These are phyloP conservation scores for Jasminum sambac DNA, from an alignment of 257 asterid genomes.

Conservation along the genomic window DNA sequence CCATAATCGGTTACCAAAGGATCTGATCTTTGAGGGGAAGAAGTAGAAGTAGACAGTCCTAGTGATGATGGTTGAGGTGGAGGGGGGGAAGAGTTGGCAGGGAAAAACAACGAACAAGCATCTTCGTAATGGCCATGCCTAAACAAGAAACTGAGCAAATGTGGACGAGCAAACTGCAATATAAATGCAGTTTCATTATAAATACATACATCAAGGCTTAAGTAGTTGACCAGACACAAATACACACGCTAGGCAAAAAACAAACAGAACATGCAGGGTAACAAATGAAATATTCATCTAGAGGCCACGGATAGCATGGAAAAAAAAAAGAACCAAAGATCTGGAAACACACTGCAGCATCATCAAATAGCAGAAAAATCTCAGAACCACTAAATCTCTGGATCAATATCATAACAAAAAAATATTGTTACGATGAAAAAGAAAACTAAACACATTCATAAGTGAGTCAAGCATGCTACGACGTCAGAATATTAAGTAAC, in stretches of 20 bases:
- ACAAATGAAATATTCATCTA: not conserved
- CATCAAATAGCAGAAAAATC: conserved; percentile 10
- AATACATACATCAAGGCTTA: conserved; percentile 13
- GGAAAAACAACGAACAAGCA: conserved; percentile 84
- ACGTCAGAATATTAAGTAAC: conserved; percentile 13
- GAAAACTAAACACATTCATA: not conserved
- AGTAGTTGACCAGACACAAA: conserved; percentile 24
- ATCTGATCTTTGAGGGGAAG: conserved; percentile 93
- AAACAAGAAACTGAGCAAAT: conserved; percentile 87
- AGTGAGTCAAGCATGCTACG: conserved; percentile 6
- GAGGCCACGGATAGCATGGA: conserved; percentile 9
- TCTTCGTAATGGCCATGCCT: conserved; percentile 88
- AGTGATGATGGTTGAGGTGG: conserved; percentile 63
- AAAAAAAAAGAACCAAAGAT: conserved; percentile 6
- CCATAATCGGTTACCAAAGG: conserved; percentile 87
- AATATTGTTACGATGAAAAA: not conserved
- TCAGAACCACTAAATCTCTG: conserved; percentile 22
- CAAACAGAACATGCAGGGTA: not conserved
- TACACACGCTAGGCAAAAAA: conserved; percentile 6
- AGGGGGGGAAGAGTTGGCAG: conserved; percentile 69
- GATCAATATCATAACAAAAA: conserved; percentile 8
- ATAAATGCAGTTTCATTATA: conserved; percentile 18
- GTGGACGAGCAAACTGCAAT: conserved; percentile 91
- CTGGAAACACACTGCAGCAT: not conserved
- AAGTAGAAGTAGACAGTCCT: conserved; percentile 63